phyloP scores from a whole-genome alignment of 2,329 filamentous ascomycete species.

The Exophiala xenobiotica region DNA sequence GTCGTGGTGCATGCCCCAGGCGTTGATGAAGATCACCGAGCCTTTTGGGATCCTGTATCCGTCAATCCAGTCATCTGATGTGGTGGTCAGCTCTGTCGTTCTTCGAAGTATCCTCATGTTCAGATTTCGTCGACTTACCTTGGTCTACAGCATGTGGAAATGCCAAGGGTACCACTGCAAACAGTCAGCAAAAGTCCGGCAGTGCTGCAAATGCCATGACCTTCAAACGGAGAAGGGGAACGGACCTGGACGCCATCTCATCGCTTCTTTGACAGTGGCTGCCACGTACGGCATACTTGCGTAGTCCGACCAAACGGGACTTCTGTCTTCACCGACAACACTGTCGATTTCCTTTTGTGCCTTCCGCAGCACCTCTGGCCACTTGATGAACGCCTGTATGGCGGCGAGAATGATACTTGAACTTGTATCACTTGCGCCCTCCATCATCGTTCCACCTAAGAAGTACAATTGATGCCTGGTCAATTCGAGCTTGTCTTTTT shows the following conservation, averaged over 20 bases:
- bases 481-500: slow-evolving; percentile 34
- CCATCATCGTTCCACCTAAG: slow-evolving; percentile 31
- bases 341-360: slow-evolving; percentile 47
- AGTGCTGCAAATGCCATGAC: no score
- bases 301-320: slow-evolving; percentile 36
- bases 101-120: slow-evolving; percentile 20
- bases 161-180: slow-evolving; percentile 42
- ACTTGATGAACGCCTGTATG: slow-evolving; percentile 48
- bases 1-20: slow-evolving; percentile 47
- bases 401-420: slow-evolving; percentile 40
- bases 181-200: background rate
- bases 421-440: slow-evolving; percentile 44
- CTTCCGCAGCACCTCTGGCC: slow-evolving; percentile 44
- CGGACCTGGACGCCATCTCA: slow-evolving; percentile 40
- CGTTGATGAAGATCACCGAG: slow-evolving; percentile 47
- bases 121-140: slow-evolving; percentile 21
- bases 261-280: slow-evolving; percentile 35
- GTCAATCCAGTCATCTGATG: slow-evolving; percentile 41
- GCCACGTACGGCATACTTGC: slow-evolving; percentile 35
- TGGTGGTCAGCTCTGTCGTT: slow-evolving; percentile 7
- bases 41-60: slow-evolving; percentile 50
- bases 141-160: slow-evolving; percentile 46
- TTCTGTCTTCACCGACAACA: slow-evolving; percentile 36
- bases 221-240: no score
- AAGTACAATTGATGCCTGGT: slow-evolving; percentile 44